Evolutionary conservation across 257 asterid genomes (phyloP).

Genomic region (Solanum pimpinellifolium): DNA sequence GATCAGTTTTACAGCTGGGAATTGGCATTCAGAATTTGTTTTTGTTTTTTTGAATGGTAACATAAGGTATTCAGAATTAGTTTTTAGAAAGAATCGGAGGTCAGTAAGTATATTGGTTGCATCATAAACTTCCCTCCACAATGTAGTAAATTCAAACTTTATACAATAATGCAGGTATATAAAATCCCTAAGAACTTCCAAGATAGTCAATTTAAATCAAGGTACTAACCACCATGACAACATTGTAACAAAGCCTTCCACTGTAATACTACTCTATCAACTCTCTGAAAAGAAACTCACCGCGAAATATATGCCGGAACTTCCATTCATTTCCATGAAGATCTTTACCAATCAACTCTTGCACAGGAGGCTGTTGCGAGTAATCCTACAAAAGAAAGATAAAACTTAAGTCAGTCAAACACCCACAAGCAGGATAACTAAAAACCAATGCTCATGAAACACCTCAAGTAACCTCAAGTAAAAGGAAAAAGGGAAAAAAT

Average conservation of each 20-base stretch:
- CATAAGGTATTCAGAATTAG: not conserved
- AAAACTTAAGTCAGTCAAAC: not conserved
- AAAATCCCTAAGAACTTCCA: not conserved
- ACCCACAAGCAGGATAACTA: too few species aligned
- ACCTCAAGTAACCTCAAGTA: not conserved
- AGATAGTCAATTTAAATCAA: not conserved
- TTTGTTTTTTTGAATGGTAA: not conserved
- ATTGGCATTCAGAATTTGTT: not conserved
- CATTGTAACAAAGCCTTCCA: not conserved
- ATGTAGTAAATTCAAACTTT: not conserved
- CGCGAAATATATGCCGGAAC: slow-evolving; percentile 91
- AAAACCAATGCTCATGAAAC: too few species aligned
- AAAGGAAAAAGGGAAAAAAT: not conserved
- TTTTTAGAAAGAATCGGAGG: not conserved
- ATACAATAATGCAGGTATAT: not conserved
- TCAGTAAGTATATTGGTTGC: not conserved
- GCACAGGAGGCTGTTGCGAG: slow-evolving; percentile 81
- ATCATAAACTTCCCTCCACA: not conserved
- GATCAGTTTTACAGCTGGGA: not conserved
- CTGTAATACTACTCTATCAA: not conserved
- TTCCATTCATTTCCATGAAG: slow-evolving; percentile 98
- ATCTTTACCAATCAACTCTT: slow-evolving; percentile 89
- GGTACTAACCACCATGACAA: not conserved
- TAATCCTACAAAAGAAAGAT: slow-evolving; percentile 47
- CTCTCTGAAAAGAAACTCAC: slow-evolving; percentile 22